Evolutionary conservation across 2,329 filamentous ascomycete species (phyloP), one percentile per base, ranked within the genome.

Genomic region (Alternaria conjuncta): DNA sequence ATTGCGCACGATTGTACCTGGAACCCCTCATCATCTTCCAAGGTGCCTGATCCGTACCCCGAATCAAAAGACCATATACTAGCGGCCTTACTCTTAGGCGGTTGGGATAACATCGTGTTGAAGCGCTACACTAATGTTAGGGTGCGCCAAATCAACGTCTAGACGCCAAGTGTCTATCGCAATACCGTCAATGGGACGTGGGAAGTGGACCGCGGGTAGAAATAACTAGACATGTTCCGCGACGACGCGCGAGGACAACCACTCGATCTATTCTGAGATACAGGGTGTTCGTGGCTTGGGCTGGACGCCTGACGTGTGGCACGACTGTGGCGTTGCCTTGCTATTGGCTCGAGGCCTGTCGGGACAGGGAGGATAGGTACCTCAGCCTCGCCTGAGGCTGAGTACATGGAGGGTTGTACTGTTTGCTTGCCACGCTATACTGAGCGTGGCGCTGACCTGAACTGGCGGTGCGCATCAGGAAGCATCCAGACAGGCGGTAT

Each of bases 11-110:
- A 28, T 41, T 13, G 51, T 60, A 60, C 61, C 30, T 65, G 32
- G n/a, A 51, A 45, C 21, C 53, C 36, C 5, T 67, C 70, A 7
- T 72, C 71, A 21, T 72, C 69, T 15, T 63, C 57, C 21, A 69
- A 51, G 8, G 63, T 63, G 28, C 65, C 70, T 6, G 74, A 71
- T 15, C 61, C 71, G 65, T 79, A 79, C 7, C 77, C 75, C n/a
- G 76, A 79, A 58, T 79, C 76, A 25, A 75, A 61, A 20, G 71
- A 75, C 71, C 73, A 76, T 32, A 75, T 75, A 50, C 75, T 77
- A 18, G 73, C 64, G 9, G 74, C 71, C 36, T 65, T 70, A 36
- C 23, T 51, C 55, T 73, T 77, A 12, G 65, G 56, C n/a, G 60
- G 18, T 6, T 68, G 73, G n/a, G 72, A 71, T 51, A 72, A 63